Conservation (phyloP, 257 asterid genomes). For the Capsicum rhomboideum region DNA sequence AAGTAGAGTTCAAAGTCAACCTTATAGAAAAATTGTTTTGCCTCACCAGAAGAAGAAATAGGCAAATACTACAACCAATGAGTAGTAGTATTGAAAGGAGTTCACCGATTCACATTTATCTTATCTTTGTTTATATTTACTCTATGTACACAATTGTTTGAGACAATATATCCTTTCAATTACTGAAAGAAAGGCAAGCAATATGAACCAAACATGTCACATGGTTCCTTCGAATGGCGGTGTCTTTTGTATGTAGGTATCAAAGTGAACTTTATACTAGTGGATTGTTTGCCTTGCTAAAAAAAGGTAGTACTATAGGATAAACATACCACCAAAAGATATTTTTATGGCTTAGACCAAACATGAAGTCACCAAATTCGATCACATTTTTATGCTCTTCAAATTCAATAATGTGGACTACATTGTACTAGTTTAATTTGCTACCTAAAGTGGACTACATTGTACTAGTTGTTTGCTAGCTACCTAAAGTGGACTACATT, state of each 20-base stretch:
- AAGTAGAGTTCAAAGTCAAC: neutral
- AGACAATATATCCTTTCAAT: neutral
- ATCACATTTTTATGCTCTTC: neutral
- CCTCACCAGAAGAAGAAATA: neutral
- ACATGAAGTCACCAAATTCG: neutral
- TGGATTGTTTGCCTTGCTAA: neutral
- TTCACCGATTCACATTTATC: neutral
- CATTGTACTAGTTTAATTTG: too few relatives aligned
- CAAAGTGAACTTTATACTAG: neutral
- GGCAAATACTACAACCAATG: neutral
- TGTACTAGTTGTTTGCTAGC: too few relatives aligned
- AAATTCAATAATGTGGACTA: too few relatives aligned
- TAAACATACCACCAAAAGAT: neutral
- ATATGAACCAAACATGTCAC: neutral
- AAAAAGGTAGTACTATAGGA: neutral
- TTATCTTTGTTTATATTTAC: too few relatives aligned
- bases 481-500: too few relatives aligned
- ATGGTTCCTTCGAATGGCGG: neutral
- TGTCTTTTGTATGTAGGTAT: neutral
- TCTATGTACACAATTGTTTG: neutral
- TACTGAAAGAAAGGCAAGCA: neutral
- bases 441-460: too few relatives aligned
- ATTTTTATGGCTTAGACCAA: neutral
- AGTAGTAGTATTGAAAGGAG: neutral
- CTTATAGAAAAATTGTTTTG: neutral